These are phyloP conservation scores for Aspergillus sp. DNA, from an alignment of 2,329 filamentous ascomycete genomes.

Conservation along the genomic window DNA sequence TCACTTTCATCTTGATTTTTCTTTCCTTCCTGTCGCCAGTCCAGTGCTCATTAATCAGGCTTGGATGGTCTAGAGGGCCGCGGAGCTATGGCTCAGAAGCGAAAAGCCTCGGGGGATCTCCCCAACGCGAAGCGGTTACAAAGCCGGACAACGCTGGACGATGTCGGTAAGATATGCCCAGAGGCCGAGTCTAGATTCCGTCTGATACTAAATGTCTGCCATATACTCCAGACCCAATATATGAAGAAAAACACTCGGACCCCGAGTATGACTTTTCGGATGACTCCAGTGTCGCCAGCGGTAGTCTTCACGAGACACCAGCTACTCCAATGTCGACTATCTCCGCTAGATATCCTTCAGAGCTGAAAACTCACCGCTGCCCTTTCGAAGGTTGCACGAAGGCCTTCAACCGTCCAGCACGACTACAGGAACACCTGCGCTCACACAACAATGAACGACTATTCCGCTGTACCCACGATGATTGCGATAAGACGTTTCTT, in stretches of 20 bases:
- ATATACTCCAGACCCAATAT: conserved; percentile 31
- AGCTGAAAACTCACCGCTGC: conserved; percentile 75
- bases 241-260: conserved; percentile 39
- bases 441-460: conserved; percentile 85
- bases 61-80: not conserved
- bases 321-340: conserved; percentile 55
- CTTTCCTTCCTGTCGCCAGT: not conserved
- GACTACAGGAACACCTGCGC: conserved; percentile 75
- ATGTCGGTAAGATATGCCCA: conserved; percentile 30
- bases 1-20: conserved; percentile 3
- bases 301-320: conserved; percentile 49
- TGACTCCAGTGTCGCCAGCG: conserved; percentile 31
- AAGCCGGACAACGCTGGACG: conserved; percentile 29
- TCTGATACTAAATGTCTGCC: not conserved
- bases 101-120: conserved; percentile 33
- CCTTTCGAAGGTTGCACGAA: conserved; percentile 74
- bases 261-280: conserved; percentile 34
- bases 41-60: conserved; percentile 9
- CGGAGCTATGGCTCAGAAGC: conserved; percentile 38
- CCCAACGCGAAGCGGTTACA: conserved; percentile 35
- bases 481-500: conserved; percentile 80
- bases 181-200: not conserved
- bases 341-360: conserved; percentile 59
- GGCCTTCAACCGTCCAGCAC: conserved; percentile 82
- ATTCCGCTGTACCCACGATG: conserved; percentile 69